Evolutionary conservation across 192 early-diverging fungal species (phyloP), one percentile per base, ranked within the genome.

Genomic region (Kickxella alabastrina): DNA sequence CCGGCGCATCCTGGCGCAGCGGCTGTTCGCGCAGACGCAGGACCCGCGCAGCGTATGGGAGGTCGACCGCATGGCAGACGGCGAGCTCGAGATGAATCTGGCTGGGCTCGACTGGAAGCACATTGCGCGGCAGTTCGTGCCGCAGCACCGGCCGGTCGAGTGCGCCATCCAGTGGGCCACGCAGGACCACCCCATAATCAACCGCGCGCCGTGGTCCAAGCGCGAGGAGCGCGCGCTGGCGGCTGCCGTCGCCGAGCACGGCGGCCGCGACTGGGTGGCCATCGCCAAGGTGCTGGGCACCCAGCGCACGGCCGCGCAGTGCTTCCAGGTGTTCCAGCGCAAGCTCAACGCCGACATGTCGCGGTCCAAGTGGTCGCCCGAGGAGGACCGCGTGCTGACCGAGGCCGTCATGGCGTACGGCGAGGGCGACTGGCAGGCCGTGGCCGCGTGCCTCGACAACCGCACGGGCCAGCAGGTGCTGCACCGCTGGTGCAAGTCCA

Each of bases 121-220:
- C 40, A 65, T 73, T 19, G 53, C 63, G 35, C 82, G 79, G 77
- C 49, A 67, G 31, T 75, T 67, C 57, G 77, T 90, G 14, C 77
- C 62, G 15, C 73, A 80, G 29, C 71, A 83, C 50, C 80, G 76
- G 18, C 54, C 84, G 1, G 76, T 76, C n/a, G 85, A 90, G 61
- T 90, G 86, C 47, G 62, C 83, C 32, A 90, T 88, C 47, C 86
- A 87, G 65, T 90, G 87, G 85, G 85, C 84, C 14, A 80, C 76
- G 18, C 84, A 85, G 38, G 87, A 88, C 39, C 88, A 90, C 60
- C 88, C 88, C 4, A 73, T 75, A 10, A 87, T 90, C 64, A 88
- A 90, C 65, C 85, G 83, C 49, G 60, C 40, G 19, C 78, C 78
- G 19, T 90, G 88, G 88, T 68, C 77, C 5, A 71, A 72, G 18